Evolutionary conservation across 805 yeast species (phyloP).

Genomic region (Lipomyces anomalus): DNA sequence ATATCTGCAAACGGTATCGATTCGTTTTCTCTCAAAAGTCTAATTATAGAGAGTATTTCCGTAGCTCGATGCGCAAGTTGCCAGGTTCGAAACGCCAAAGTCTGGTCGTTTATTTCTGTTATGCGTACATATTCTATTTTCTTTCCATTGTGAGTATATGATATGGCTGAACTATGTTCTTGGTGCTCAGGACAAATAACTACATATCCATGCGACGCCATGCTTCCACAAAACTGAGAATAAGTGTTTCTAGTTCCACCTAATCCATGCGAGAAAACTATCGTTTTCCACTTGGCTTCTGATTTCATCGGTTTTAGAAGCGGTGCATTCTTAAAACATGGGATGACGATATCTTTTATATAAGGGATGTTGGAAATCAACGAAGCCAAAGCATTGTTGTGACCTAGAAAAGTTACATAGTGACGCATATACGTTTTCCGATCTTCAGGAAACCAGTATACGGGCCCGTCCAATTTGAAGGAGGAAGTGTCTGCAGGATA

Average conservation of each 20-base stretch:
- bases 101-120: conserved; percentile 20
- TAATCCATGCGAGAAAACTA: conserved; percentile 26
- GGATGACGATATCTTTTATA: conserved; percentile 10
- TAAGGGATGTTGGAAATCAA: conserved; percentile 16
- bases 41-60: conserved; percentile 18
- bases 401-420: conserved; percentile 7
- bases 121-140: conserved; percentile 16
- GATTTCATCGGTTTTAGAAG: conserved; percentile 14
- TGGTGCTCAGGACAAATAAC: conserved; percentile 35
- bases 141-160: conserved; percentile 61
- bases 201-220: conserved; percentile 26
- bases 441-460: conserved; percentile 23
- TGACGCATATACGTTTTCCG: conserved; percentile 12
- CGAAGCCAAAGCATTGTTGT: conserved; percentile 2
- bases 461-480: conserved; percentile 3
- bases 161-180: conserved; percentile 58
- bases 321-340: conserved; percentile 10
- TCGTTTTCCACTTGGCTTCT: conserved; percentile 23
- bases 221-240: conserved; percentile 24
- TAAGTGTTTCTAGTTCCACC: conserved; percentile 26
- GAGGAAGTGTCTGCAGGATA: conserved; percentile 18
- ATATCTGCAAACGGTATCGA: conserved; percentile 10
- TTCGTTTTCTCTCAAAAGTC: conserved; percentile 10
- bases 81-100: conserved; percentile 20
- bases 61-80: conserved; percentile 22